Evolutionary conservation across 2,329 filamentous ascomycete species (phyloP).

Genomic region (Venturia asperata): DNA sequence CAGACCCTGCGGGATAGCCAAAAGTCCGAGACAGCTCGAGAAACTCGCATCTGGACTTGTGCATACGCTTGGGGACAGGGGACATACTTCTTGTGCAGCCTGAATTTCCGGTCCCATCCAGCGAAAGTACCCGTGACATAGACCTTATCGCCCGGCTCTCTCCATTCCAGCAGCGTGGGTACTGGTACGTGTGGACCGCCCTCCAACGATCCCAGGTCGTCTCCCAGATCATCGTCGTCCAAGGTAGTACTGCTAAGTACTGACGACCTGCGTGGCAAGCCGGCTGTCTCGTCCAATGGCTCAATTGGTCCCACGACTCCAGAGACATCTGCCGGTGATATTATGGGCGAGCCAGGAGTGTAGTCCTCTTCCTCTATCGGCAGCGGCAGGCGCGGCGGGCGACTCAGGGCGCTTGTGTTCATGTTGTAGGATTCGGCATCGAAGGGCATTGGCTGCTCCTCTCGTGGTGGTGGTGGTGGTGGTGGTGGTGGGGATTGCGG

Average conservation of each 20-base stretch:
- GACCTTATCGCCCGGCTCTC: constrained; percentile 72
- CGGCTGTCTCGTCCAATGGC: constrained; percentile 42
- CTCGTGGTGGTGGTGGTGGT: neutral
- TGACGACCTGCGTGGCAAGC: constrained; percentile 49
- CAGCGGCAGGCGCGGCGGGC: constrained; percentile 83
- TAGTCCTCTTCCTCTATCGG: constrained; percentile 90
- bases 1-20: neutral
- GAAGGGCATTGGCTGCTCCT: neutral
- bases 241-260: constrained; percentile 51
- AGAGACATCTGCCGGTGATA: constrained; percentile 59
- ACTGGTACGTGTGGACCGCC: constrained; percentile 69
- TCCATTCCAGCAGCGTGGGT: constrained; percentile 81
- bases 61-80: neutral
- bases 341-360: constrained; percentile 83
- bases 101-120: constrained; percentile 92
- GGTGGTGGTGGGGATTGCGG: neutral
- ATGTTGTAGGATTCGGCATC: constrained; percentile 14
- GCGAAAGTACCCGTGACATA: constrained; percentile 98
- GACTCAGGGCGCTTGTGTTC: constrained; percentile 41
- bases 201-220: constrained; percentile 45
- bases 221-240: constrained; percentile 63
- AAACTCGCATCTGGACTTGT: constrained; percentile 19
- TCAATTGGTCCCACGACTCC: constrained; percentile 30
- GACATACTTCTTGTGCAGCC: constrained; percentile 75
- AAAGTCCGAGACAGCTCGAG: constrained; percentile 19